Evolutionary conservation across 2,329 filamentous ascomycete species (phyloP).

Genomic region (Aspergillus eucalypticola): DNA sequence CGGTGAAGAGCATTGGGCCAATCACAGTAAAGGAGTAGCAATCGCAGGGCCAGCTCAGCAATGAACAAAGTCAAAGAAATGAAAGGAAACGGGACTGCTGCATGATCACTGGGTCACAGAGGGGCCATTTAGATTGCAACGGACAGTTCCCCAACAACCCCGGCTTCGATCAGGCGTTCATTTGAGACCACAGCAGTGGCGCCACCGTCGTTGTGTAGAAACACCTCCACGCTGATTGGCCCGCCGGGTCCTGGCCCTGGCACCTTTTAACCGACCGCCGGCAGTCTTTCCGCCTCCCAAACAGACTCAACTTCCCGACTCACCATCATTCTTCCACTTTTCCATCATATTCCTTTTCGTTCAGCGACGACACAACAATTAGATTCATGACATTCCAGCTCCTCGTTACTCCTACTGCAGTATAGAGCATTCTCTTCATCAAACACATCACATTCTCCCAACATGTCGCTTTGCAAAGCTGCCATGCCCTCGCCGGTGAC

Average conservation of each 20-base stretch:
- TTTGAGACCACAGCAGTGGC: constrained; percentile 24
- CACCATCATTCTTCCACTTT: constrained; percentile 14
- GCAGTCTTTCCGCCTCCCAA: constrained; percentile 26
- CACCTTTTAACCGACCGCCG: constrained; percentile 29
- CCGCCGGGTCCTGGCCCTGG: constrained; percentile 21
- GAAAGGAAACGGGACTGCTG: neutral
- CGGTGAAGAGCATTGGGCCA: neutral
- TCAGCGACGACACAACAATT: constrained; percentile 12
- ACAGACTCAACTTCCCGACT: constrained; percentile 19
- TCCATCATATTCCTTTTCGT: neutral
- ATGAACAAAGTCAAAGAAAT: neutral
- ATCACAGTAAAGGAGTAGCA: neutral
- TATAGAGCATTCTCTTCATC: constrained; percentile 18
- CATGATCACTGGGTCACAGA: neutral
- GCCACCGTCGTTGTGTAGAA: constrained; percentile 40
- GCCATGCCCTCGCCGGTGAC: constrained; percentile 44
- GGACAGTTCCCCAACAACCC: neutral
- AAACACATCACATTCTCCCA: constrained; percentile 14
- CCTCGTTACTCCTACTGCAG: constrained; percentile 12
- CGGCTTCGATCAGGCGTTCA: constrained; percentile 7
- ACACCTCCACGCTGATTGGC: constrained; percentile 42
- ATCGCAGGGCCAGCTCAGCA: neutral
- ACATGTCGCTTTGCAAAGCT: constrained; percentile 44
- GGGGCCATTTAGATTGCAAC: neutral
- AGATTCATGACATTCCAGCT: constrained; percentile 9